phyloP scores from a whole-genome alignment of 495 filamentous ascomycete genomes.

The Aspergillus saccharolyticus region DNA sequence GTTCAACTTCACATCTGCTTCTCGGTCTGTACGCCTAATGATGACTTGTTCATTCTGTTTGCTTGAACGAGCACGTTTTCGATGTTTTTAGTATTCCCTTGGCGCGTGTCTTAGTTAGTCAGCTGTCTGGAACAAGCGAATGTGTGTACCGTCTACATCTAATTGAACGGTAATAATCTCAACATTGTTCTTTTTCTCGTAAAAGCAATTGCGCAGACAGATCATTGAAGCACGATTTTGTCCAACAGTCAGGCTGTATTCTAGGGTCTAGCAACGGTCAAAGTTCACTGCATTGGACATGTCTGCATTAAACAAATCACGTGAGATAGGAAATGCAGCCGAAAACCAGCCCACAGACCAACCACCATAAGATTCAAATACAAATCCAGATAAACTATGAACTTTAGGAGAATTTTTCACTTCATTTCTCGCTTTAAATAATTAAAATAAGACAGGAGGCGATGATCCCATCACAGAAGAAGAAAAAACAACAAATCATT shows the following conservation, averaged over 20 bases:
- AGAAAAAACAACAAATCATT: too few species aligned
- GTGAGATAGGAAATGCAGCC: too few species aligned
- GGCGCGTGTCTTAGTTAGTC: neutral
- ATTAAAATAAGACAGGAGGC: neutral
- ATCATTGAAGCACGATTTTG: too few species aligned
- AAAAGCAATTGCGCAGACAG: too few species aligned
- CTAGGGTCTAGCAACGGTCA: too few species aligned
- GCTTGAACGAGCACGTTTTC: neutral
- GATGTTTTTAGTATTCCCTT: neutral
- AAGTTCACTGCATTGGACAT: too few species aligned
- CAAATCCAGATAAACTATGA: too few species aligned
- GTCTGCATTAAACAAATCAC: too few species aligned
- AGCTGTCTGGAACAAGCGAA: conserved; percentile 16
- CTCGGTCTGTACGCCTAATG: neutral
- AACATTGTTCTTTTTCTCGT: neutral
- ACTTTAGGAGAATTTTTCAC: neutral
- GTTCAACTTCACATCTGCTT: neutral
- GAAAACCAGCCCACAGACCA: too few species aligned
- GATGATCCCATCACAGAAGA: neutral
- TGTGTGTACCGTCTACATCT: neutral
- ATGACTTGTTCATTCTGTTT: neutral
- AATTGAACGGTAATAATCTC: neutral
- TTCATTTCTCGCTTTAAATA: neutral
- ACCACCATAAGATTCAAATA: conserved; percentile 8
- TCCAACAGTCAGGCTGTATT: too few species aligned